phyloP scores from a whole-genome alignment of 192 early-diverging fungal genomes.

The Rhizophagus clarus region DNA sequence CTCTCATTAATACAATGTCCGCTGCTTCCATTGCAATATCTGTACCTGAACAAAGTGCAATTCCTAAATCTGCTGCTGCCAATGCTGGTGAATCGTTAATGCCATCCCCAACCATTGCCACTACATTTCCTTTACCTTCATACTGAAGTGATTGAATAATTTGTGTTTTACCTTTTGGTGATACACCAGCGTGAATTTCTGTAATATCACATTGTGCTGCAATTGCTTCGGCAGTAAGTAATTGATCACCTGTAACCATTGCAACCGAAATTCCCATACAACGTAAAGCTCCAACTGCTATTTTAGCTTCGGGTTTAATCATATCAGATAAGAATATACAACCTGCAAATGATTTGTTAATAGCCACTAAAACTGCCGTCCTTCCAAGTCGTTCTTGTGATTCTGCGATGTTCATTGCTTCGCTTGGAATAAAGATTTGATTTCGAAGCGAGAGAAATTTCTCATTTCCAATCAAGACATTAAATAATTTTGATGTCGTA shows the following conservation, averaged over 20 bases:
- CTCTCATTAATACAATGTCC: conserved; percentile 88
- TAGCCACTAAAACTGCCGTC: conserved; percentile 80
- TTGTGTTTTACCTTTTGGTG: conserved; percentile 85
- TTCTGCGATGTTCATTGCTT: conserved; percentile 39
- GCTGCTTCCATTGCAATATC: conserved; percentile 98
- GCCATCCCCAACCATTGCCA: conserved; percentile 97
- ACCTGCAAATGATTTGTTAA: conserved; percentile 61
- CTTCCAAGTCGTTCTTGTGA: conserved; percentile 67
- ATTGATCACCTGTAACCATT: conserved; percentile 96
- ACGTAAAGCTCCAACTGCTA: conserved; percentile 70
- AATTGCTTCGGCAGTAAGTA: conserved; percentile 78
- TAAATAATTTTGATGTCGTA: conserved; percentile 9
- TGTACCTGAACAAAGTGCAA: conserved; percentile 87
- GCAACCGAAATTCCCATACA: conserved; percentile 75
- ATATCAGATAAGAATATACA: conserved; percentile 84
- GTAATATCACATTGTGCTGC: conserved; percentile 82
- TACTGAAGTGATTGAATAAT: conserved; percentile 76
- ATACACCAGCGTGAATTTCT: conserved; percentile 87
- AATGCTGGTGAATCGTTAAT: conserved; percentile 95
- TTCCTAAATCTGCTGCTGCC: conserved; percentile 82
- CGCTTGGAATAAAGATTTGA: conserved; percentile 49
- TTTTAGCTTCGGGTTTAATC: conserved; percentile 76
- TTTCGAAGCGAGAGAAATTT: conserved; percentile 57
- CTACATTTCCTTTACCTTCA: conserved; percentile 45
- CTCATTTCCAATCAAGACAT: conserved; percentile 76